phyloP scores from a whole-genome alignment of 1,284 basidiomycete genomes.

The Schizophyllum amplum region DNA sequence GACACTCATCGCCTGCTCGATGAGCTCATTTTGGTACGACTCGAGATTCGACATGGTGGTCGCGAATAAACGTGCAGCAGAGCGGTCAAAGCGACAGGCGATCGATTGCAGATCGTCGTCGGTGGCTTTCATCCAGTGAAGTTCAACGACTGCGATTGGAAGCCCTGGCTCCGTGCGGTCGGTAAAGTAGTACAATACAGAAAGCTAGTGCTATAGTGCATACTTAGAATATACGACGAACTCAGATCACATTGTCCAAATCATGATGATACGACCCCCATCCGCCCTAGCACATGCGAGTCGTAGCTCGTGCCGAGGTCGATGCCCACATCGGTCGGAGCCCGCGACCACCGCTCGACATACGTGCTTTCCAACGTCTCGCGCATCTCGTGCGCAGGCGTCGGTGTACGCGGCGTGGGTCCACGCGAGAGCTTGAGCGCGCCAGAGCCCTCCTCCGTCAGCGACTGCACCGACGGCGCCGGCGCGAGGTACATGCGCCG shows the following conservation, averaged over 20 bases:
- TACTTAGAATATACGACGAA: neutral
- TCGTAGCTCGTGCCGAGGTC: neutral
- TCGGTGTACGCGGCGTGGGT: neutral
- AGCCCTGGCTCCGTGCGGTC: too few relatives aligned
- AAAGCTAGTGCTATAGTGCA: neutral
- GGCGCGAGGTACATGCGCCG: neutral
- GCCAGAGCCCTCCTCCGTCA: neutral
- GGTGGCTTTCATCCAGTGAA: too few relatives aligned
- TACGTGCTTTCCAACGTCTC: neutral
- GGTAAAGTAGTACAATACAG: neutral
- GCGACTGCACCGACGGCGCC: neutral
- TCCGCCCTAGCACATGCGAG: neutral
- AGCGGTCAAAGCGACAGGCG: neutral
- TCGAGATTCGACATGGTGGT: constrained; percentile 10
- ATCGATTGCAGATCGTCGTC: neutral
- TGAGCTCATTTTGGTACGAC: constrained; percentile 29
- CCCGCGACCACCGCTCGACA: neutral
- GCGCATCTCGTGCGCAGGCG: too few relatives aligned
- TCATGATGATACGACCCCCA: neutral
- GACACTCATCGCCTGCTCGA: constrained; percentile 39
- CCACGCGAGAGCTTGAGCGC: neutral
- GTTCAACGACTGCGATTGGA: too few relatives aligned
- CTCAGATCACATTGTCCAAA: neutral
- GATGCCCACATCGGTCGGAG: neutral
- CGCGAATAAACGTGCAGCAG: neutral